Percentiles rank a stretch among this genome's conserved stretches.
phyloP scores from a whole-genome alignment of 805 yeast genomes.

The Zygoascus flipseniorum region DNA sequence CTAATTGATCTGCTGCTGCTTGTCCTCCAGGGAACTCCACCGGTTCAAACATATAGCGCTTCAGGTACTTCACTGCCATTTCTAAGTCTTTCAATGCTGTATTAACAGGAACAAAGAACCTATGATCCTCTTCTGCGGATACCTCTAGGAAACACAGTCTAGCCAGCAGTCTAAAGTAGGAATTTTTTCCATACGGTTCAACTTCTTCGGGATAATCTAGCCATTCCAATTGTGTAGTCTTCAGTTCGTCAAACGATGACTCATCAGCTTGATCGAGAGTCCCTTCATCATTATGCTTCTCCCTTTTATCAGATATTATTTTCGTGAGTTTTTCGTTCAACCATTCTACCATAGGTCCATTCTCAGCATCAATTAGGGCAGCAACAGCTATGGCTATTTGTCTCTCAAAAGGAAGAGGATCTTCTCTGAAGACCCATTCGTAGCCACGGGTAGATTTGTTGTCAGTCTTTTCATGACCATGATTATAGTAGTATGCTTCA shows the following conservation, averaged over 20 bases:
- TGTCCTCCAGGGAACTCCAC: constrained; percentile 31
- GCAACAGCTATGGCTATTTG: constrained; percentile 44
- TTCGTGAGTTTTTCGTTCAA: constrained; percentile 26
- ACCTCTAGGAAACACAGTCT: constrained; percentile 38
- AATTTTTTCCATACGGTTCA: constrained; percentile 14
- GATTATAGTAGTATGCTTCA: constrained; percentile 44
- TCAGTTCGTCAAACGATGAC: background rate
- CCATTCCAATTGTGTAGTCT: background rate
- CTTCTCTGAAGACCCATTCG: constrained; percentile 24
- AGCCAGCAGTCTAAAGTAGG: constrained; percentile 38
- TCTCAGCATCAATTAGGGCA: constrained; percentile 39
- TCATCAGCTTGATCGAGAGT: background rate
- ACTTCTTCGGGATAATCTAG: background rate
- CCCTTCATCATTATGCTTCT: background rate
- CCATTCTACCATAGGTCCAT: constrained; percentile 37
- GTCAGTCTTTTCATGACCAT: constrained; percentile 43
- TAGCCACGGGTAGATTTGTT: constrained; percentile 12
- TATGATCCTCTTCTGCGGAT: constrained; percentile 32
- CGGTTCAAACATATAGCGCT: constrained; percentile 33
- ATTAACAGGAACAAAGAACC: constrained; percentile 32
- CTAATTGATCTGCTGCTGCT: constrained; percentile 30
- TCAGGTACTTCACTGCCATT: constrained; percentile 31
- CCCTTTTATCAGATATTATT: background rate
- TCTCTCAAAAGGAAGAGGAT: constrained; percentile 34
- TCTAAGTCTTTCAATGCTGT: constrained; percentile 29